These are phyloP conservation scores for Parietaria judaica DNA, from an alignment of 306 rosid species.

Conservation along the genomic window DNA sequence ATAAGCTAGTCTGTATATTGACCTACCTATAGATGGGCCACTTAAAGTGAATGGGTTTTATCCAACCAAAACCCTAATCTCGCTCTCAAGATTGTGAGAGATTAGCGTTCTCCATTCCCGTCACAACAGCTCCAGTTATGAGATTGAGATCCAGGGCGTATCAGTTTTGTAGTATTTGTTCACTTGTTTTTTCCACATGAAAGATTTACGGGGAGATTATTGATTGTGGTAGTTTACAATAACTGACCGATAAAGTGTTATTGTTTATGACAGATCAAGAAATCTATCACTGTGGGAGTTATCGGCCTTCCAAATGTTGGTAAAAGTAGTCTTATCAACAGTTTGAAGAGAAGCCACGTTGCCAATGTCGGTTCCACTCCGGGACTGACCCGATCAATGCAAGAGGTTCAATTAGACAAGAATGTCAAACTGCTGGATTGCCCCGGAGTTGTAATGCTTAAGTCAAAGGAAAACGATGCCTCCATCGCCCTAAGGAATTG, in stretches of 20 bases:
- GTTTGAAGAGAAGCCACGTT: conserved; percentile 67
- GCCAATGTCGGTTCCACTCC: conserved; percentile 87
- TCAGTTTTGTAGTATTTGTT: too few species aligned
- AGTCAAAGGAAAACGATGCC: conserved; percentile 49
- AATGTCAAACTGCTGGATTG: conserved; percentile 85
- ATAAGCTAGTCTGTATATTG: too few species aligned
- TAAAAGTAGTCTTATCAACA: conserved; percentile 90
- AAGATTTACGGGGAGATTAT: too few species aligned
- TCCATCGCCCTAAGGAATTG: conserved; percentile 72
- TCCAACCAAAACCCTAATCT: too few species aligned
- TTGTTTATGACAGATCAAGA: conserved; percentile 62
- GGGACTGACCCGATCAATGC: conserved; percentile 83
- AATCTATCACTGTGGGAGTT: conserved; percentile 85
- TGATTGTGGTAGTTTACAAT: not conserved
- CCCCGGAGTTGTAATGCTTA: conserved; percentile 94
- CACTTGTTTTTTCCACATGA: too few species aligned
- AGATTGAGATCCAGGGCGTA: too few species aligned
- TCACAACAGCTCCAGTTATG: too few species aligned
- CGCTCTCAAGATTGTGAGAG: too few species aligned
- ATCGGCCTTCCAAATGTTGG: conserved; percentile 97
- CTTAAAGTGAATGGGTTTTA: too few species aligned
- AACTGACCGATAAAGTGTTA: conserved; percentile 13
- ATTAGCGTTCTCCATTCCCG: too few species aligned
- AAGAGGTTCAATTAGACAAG: conserved; percentile 85
- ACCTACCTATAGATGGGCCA: too few species aligned